Evolutionary conservation across 2,329 filamentous ascomycete genomes (phyloP).

Genomic region (Aaosphaeria arxii): DNA sequence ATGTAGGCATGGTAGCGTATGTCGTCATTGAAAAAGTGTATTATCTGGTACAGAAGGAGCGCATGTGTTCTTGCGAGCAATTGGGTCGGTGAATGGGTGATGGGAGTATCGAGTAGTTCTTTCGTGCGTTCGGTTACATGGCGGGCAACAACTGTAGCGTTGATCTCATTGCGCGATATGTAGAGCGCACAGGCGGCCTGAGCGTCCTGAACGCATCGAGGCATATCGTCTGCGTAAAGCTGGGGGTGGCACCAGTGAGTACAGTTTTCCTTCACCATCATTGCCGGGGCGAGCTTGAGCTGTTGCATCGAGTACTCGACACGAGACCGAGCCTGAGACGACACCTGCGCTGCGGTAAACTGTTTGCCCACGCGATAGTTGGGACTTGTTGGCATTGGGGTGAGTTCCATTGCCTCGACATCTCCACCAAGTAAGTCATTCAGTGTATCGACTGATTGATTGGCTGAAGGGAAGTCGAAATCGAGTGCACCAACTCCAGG

Average conservation of each 20-base stretch:
- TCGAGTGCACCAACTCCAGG: constrained; percentile 10
- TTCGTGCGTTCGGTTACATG: constrained; percentile 46
- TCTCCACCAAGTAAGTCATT: constrained; percentile 12
- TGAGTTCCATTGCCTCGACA: background rate
- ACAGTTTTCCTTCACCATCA: constrained; percentile 49
- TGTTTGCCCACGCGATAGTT: constrained; percentile 2
- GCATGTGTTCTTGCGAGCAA: constrained; percentile 26
- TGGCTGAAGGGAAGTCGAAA: constrained; percentile 18
- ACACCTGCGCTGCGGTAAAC: constrained; percentile 13
- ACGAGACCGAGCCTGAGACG: constrained; percentile 17
- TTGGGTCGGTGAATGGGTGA: constrained; percentile 13
- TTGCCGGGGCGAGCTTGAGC: constrained; percentile 21
- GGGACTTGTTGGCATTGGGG: background rate
- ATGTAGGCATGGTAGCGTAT: constrained; percentile 15
- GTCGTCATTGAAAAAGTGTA: constrained; percentile 25
- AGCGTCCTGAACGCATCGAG: constrained; percentile 49
- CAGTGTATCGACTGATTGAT: constrained; percentile 53
- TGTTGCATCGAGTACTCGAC: constrained; percentile 24
- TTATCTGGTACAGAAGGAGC: constrained; percentile 26
- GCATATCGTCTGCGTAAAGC: constrained; percentile 54
- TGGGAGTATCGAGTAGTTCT: constrained; percentile 38
- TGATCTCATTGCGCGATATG: constrained; percentile 48
- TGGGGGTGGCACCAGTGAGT: constrained; percentile 54
- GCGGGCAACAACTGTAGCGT: constrained; percentile 48
- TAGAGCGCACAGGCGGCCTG: constrained; percentile 50